These are phyloP conservation scores for Starmera dryadoides DNA, from an alignment of 805 yeast genomes.

Conservation along the genomic window DNA sequence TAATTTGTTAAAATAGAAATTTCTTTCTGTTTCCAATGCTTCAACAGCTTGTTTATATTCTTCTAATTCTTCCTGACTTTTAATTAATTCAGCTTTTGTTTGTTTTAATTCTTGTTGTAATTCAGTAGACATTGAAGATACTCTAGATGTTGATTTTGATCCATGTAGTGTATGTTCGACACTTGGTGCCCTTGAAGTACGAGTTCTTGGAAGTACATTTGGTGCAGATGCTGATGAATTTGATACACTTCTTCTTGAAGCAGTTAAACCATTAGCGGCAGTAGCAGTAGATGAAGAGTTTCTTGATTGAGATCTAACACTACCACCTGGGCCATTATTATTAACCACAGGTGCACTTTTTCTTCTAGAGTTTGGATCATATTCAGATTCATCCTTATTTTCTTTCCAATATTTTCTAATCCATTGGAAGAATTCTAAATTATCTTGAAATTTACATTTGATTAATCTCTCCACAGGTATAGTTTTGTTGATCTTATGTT, in stretches of 20 bases:
- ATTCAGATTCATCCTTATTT: constrained; percentile 56
- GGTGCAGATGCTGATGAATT: constrained; percentile 4
- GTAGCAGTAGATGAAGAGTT: background rate
- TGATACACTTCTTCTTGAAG: constrained; percentile 6
- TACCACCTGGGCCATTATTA: constrained; percentile 4
- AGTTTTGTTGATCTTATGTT: constrained; percentile 60
- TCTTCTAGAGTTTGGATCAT: constrained; percentile 63
- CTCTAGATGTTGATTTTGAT: constrained; percentile 19
- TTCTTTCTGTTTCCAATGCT: constrained; percentile 73
- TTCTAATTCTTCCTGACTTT: constrained; percentile 41
- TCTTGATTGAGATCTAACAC: background rate
- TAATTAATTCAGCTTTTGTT: constrained; percentile 32
- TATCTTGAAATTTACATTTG: constrained; percentile 89
- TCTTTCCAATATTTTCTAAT: constrained; percentile 77
- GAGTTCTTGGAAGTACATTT: constrained; percentile 6
- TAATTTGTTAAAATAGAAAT: constrained; percentile 83
- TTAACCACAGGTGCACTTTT: constrained; percentile 16
- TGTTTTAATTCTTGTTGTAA: constrained; percentile 39
- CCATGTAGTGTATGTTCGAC: background rate
- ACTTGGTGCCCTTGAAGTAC: constrained; percentile 6
- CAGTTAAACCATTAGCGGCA: constrained; percentile 1
- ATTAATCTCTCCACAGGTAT: constrained; percentile 77
- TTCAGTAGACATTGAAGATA: constrained; percentile 20
- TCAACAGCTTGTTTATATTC: constrained; percentile 56
- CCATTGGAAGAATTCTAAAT: constrained; percentile 93